Base-by-base conservation (phyloP, 805 yeast species). In the Wickerhamiella brachini region DNA sequence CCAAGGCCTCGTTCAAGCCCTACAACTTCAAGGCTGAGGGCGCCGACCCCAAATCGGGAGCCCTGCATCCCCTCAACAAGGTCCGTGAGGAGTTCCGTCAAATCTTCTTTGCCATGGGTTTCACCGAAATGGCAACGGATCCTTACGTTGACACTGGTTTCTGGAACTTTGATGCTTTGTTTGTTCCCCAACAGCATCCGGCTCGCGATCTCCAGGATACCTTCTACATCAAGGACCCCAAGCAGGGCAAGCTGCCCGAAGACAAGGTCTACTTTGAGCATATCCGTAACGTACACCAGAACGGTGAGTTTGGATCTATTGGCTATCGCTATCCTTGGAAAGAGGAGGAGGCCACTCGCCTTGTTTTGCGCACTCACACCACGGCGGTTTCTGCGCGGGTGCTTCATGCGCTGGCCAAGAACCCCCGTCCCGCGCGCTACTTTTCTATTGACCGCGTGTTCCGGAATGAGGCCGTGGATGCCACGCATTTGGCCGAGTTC, bases 381-480 rank as follows among this genome's bases (percentile, higher is more conserved):
- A 93, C 99, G 24, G 94, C 98, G 31, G 83, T 90, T 52, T 88
- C 97, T 3, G 78, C 97, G 7, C 76, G 77, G 46, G 82, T 93
- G 86, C 77, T 93, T 63, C 85, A 93, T 66, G 67, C 85, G 63
- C 55, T 60, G 15, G 97, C 97, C 50, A 52, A 62, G 52, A 83
- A 87, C 68, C 95, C 95, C 54, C 80, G 79, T 62, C 97, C 97
- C 53, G 77, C 84, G 8, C 80, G 97, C 71, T 76, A 87, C 65
- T 93, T 93, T 74, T 85, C 95, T 47, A 94, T 93, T 62, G 99
- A 93, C 69, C 81, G 97, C 66, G 99, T 93, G 54, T 93, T 93
- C 85, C 86, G 99, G 74, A 93, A 93, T 68, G 99, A 93, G 74
- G 97, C 99, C 26, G 99, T 93, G 49, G 99, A 93, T 68, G 97